Evolutionary conservation across 2,329 filamentous ascomycete genomes (phyloP).

Genomic region (Talaromyces sp.): DNA sequence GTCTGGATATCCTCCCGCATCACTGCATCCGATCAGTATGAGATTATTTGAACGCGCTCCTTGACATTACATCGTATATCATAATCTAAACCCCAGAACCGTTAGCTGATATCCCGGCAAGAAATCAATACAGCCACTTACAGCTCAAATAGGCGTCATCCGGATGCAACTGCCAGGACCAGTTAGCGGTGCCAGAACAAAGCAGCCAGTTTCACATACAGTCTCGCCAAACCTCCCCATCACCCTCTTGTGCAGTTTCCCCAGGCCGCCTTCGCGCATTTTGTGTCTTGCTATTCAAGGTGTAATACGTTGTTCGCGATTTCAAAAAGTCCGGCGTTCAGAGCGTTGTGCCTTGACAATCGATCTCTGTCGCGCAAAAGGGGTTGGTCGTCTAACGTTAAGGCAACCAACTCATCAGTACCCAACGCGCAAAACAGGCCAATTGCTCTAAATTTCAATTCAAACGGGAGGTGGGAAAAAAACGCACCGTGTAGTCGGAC

Average conservation of each 20-base stretch:
- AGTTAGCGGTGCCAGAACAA: slow-evolving; percentile 1
- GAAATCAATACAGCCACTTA: slow-evolving; percentile 37
- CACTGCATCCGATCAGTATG: slow-evolving; percentile 49
- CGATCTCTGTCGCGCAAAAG: background rate
- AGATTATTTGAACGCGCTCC: slow-evolving; percentile 2
- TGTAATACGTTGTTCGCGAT: too few relatives aligned
- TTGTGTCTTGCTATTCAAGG: background rate
- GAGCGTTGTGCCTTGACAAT: background rate
- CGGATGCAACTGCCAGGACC: slow-evolving; percentile 42
- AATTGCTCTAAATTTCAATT: background rate
- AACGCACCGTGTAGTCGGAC: background rate
- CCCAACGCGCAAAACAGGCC: background rate
- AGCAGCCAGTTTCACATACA: slow-evolving; percentile 21
- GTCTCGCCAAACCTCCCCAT: slow-evolving; percentile 33
- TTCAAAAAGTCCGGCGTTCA: background rate
- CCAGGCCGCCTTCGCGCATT: slow-evolving; percentile 10
- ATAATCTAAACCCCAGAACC: slow-evolving; percentile 46
- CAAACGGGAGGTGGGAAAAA: background rate
- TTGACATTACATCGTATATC: slow-evolving; percentile 58
- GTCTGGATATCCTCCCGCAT: slow-evolving; percentile 85
- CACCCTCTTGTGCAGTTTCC: slow-evolving; percentile 32
- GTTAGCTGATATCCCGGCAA: background rate
- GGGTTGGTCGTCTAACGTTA: background rate
- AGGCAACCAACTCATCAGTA: background rate
- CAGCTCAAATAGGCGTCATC: slow-evolving; percentile 68